A percentile compares a stretch with the other conserved stretches of the same genome.
These are phyloP conservation scores for Phialophora chinensis DNA, from an alignment of 2,329 filamentous ascomycete species.

Conservation along the genomic window DNA sequence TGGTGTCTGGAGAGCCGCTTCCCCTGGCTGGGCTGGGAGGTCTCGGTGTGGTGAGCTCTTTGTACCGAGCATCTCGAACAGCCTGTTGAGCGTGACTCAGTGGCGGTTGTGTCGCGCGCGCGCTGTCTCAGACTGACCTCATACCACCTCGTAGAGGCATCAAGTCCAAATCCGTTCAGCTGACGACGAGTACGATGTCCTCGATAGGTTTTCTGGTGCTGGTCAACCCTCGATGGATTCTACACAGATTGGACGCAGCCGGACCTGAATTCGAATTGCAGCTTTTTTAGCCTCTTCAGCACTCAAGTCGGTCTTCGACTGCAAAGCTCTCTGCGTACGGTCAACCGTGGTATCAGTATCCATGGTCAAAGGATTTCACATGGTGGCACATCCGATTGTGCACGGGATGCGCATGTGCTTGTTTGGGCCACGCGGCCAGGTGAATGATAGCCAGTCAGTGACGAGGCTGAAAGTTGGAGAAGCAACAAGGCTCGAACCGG, in stretches of 20 bases:
- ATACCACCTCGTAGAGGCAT: slow-evolving; percentile 73
- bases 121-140: slow-evolving; percentile 60
- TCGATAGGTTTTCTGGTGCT: slow-evolving; percentile 69
- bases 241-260: neutral
- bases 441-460: neutral
- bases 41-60: slow-evolving; percentile 55
- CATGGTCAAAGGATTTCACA: neutral
- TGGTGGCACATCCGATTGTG: neutral
- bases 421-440: slow-evolving; percentile 7
- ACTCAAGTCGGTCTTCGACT: slow-evolving; percentile 8
- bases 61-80: slow-evolving; percentile 63
- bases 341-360: neutral
- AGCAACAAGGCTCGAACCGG: too few species aligned
- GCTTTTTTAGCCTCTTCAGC: slow-evolving; percentile 32
- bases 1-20: neutral
- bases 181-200: slow-evolving; percentile 76
- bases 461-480: slow-evolving; percentile 25
- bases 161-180: slow-evolving; percentile 70
- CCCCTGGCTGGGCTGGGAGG: neutral
- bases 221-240: slow-evolving; percentile 9
- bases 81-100: slow-evolving; percentile 58
- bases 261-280: slow-evolving; percentile 29
- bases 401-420: neutral
- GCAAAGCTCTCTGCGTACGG: neutral
- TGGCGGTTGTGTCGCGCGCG: neutral